Conservation (phyloP, 805 yeast species). For the Ogataea corticis region DNA sequence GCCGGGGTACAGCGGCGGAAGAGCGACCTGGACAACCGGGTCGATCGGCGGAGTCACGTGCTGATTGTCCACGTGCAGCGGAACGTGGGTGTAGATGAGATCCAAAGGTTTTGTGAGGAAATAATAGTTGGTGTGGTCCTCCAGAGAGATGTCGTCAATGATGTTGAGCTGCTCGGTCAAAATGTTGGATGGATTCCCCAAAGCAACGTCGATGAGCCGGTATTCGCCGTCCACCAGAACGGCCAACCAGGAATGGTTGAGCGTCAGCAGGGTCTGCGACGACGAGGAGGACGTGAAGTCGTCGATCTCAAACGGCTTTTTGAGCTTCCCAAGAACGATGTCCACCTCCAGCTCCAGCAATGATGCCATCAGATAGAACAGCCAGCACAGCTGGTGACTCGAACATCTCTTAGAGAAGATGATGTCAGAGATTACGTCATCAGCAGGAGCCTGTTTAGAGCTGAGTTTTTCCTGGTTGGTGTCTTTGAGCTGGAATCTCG, state of each 20-base stretch:
- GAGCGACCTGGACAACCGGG: constrained; percentile 69
- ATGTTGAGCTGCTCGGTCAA: constrained; percentile 43
- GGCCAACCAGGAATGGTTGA: constrained; percentile 89
- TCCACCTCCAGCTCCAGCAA: constrained; percentile 72
- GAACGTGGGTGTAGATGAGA: constrained; percentile 82
- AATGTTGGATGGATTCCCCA: constrained; percentile 62
- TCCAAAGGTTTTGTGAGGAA: constrained; percentile 77
- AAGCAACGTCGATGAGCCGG: constrained; percentile 71
- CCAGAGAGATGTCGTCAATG: constrained; percentile 27
- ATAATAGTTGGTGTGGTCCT: constrained; percentile 46
- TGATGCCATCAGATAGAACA: constrained; percentile 72
- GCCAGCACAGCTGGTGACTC: constrained; percentile 67
- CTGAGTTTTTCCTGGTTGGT: constrained; percentile 36
- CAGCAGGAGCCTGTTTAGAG: constrained; percentile 31
- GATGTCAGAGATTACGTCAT: constrained; percentile 27
- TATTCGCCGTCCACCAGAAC: constrained; percentile 74
- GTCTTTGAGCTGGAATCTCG: constrained; percentile 50
- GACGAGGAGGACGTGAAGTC: too few species aligned
- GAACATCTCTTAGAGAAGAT: constrained; percentile 31
- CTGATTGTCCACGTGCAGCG: constrained; percentile 75
- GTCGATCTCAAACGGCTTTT: constrained; percentile 66
- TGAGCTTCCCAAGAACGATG: constrained; percentile 78
- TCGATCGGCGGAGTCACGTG: constrained; percentile 85
- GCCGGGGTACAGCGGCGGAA: constrained; percentile 87
- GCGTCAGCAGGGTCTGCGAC: constrained; percentile 43